Base-by-base conservation (phyloP, 805 yeast species). In the Suhomyces emberorum region DNA sequence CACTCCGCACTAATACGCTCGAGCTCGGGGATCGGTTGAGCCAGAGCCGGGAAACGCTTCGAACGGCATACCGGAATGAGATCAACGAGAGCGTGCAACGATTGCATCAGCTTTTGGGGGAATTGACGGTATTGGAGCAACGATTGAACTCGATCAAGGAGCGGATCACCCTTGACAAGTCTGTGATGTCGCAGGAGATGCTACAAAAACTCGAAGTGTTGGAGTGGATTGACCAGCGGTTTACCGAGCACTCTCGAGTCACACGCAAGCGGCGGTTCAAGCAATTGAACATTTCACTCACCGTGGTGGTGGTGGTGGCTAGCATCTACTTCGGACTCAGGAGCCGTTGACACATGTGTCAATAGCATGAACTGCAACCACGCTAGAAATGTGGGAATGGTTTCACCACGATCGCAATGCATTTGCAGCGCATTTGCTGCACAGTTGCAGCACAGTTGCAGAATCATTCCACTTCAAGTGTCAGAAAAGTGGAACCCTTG, bases 171-270 rank as follows among this genome's bases (percentile, higher is more conserved):
- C 39, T 42, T 11, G 52, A 53, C 41, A 65, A 64, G 42, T 32
- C 43, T 10, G 37, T 49, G 2, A 46, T 65, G 44, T 43, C 55
- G 21, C 36, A 39, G n/a, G 57, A 54, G 4, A 45, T 67, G 34
- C 43, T 46, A 4, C 51, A 47, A 10, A 59, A 59, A 41, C 42
- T 67, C 32, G 58, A 57, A 25, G 37, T 56, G 7, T 49, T 68
- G 38, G 71, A 67, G 34, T 41, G 46, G 16, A 48, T 68, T 5
- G 57, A 60, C 29, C 41, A 44, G 11, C 46, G 50, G 30, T 59
- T 65, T 30, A 43, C 44, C 19, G 56, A 55, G 31, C 55, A 61
- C 38, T 49, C 63, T 17, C 47, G 39, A 12, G 41, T 41, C 10
- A 47, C 44, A 15, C 49, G 62, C 29, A 49, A 49, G 19, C 49